Evolutionary conservation across 805 yeast genomes (phyloP).

Genomic region (Spathaspora sp.): DNA sequence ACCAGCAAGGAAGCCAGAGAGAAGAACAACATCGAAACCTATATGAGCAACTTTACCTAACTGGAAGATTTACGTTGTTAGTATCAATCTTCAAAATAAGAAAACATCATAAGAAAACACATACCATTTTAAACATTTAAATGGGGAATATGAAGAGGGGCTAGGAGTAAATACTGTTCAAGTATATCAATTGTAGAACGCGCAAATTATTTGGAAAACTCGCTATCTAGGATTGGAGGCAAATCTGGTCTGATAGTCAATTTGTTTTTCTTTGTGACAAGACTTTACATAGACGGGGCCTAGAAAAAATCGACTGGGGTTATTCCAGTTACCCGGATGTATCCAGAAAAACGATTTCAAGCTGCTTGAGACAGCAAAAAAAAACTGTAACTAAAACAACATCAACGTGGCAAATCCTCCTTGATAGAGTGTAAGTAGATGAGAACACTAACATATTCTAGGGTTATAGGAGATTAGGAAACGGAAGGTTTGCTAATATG

Average conservation of each 20-base stretch:
- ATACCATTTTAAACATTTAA: neutral
- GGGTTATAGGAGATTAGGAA: too few relatives aligned
- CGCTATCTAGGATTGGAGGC: neutral
- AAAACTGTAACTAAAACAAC: neutral
- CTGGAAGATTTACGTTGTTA: neutral
- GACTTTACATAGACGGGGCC: too few relatives aligned
- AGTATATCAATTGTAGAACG: neutral
- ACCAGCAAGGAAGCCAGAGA: slow-evolving; percentile 70
- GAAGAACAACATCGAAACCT: slow-evolving; percentile 54
- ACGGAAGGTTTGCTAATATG: too few relatives aligned
- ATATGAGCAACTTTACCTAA: slow-evolving; percentile 53
- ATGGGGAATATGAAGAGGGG: neutral
- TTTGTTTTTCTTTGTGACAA: neutral
- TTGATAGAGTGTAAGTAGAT: neutral
- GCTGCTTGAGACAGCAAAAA: neutral
- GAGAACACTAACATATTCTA: too few relatives aligned
- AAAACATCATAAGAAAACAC: neutral
- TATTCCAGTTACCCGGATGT: neutral
- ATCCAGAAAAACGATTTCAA: too few relatives aligned
- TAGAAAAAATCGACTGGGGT: too few relatives aligned
- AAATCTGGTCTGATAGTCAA: neutral
- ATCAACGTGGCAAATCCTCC: neutral
- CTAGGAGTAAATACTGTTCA: neutral
- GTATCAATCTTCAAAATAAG: neutral
- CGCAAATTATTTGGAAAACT: neutral